Conservation (phyloP, 2,329 filamentous ascomycete genomes). For the Pseudogymnoascus sp. region DNA sequence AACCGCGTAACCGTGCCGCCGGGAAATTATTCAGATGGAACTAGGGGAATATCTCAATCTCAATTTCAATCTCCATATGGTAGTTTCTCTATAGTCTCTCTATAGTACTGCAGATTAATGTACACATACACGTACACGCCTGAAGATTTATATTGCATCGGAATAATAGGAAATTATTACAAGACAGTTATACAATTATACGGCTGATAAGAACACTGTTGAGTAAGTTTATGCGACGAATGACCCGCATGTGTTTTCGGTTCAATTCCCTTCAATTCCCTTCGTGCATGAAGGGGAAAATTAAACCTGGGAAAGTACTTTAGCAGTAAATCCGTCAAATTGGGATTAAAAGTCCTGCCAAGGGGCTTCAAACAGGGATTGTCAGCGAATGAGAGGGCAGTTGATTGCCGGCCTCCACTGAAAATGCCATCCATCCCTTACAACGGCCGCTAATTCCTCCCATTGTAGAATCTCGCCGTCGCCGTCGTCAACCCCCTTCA, state of each 20-base stretch:
- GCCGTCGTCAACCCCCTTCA: not conserved
- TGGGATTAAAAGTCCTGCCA: constrained; percentile 1
- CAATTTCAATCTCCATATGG: not conserved
- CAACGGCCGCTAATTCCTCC: constrained; percentile 1
- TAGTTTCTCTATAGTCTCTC: too few relatives aligned
- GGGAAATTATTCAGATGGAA: not conserved
- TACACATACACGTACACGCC: not conserved
- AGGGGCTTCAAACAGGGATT: not conserved
- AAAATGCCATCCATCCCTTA: constrained; percentile 3
- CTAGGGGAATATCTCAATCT: constrained; percentile 4
- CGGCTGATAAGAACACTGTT: not conserved
- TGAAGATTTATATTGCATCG: not conserved
- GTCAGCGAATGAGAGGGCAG: not conserved
- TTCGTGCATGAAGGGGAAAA: constrained; percentile 2
- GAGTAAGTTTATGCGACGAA: not conserved
- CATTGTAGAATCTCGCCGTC: not conserved
- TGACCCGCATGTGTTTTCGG: not conserved
- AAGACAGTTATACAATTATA: not conserved
- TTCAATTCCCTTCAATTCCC: not conserved
- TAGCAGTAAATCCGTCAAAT: not conserved
- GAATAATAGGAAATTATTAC: not conserved
- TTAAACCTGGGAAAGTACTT: not conserved
- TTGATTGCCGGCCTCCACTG: constrained; percentile 2
- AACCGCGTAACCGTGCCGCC: not conserved
- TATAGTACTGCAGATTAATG: not conserved